Conservation (phyloP, 2,329 filamentous ascomycete species). For the Colletotrichum sublineola region DNA sequence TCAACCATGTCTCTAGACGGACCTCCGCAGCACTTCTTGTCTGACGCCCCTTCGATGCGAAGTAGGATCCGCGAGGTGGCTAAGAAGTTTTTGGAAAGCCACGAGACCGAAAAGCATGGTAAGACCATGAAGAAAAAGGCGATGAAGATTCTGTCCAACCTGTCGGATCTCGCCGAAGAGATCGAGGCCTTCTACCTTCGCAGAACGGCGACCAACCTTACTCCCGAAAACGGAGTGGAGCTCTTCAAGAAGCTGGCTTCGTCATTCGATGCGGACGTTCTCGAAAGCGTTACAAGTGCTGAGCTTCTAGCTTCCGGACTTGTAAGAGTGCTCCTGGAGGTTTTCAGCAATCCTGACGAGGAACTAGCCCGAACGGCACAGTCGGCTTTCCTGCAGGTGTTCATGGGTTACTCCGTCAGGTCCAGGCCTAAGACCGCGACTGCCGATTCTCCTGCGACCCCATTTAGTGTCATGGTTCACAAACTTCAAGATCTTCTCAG, state of each 20-base stretch:
- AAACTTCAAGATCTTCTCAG: slow-evolving; percentile 97
- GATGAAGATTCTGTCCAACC: slow-evolving; percentile 76
- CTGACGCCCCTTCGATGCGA: slow-evolving; percentile 70
- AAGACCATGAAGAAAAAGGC: slow-evolving; percentile 85
- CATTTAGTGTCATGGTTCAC: slow-evolving; percentile 90
- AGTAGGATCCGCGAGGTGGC: slow-evolving; percentile 82
- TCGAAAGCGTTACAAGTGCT: slow-evolving; percentile 95
- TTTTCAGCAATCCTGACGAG: slow-evolving; percentile 81
- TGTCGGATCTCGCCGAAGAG: slow-evolving; percentile 79
- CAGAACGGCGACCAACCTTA: slow-evolving; percentile 60
- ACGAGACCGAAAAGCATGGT: slow-evolving; percentile 81
- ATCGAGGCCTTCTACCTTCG: slow-evolving; percentile 79
- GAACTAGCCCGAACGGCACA: slow-evolving; percentile 75
- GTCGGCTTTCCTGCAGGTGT: slow-evolving; percentile 88
- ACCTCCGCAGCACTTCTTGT: slow-evolving; percentile 62
- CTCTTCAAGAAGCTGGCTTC: slow-evolving; percentile 83
- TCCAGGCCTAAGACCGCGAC: slow-evolving; percentile 74
- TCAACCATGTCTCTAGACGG: slow-evolving; percentile 75
- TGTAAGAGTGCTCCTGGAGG: slow-evolving; percentile 83
- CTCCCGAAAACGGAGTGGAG: slow-evolving; percentile 66
- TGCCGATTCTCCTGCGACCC: slow-evolving; percentile 79
- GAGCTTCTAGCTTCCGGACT: slow-evolving; percentile 93
- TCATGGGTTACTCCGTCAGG: slow-evolving; percentile 83
- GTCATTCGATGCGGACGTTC: slow-evolving; percentile 89
- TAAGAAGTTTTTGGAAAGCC: slow-evolving; percentile 84